Base-by-base conservation (phyloP, 495 filamentous ascomycete species). In the Hyphodiscus hymeniophilus region DNA sequence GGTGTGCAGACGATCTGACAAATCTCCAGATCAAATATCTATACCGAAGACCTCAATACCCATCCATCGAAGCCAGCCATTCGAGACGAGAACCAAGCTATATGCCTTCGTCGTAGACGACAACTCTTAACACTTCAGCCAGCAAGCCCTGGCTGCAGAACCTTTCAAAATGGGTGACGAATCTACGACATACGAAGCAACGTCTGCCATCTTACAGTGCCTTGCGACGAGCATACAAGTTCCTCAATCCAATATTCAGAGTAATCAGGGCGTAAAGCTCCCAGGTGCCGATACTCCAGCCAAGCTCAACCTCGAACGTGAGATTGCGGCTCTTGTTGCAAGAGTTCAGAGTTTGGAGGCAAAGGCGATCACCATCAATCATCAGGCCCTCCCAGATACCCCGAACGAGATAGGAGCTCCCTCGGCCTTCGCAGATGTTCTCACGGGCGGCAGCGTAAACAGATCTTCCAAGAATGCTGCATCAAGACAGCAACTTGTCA, bases 341-440 rank as follows among this genome's bases (percentile, higher is more conserved):
- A 69, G 85, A 38, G 70, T 91, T 42, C 79, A 84, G 54, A 74
- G 74, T 48, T 72, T 91, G 45, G 84, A 89, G 68, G 72, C 69
- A 51, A 75, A 78, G 66, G 77, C 80, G 50, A 73, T 73, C 60
- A 63, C 74, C 46, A 71, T 68, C 51, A 63, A 69, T 26, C 72
- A 77, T 50, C 65, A 66, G 32, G 20, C 42, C 7, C 74, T 81
- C 50, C 80, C 81, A 46, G 79, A 78, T 59, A 80, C 78, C 22
- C 79, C 82, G 33, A 78, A 77, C 52, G 76, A 81, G 59, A 69
- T 63, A 1, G 56, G 66, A 34, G 66, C 75, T 26, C 66, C 70
- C 50, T 71, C 72, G 51, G 72, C 78, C 23, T 77, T 80, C 59
- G 70, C 66, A 55, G 69, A 72, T 38, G 56, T 59, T 23, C 49